Evolutionary conservation across 331 rosid species (phyloP), one percentile per base, ranked within the genome.

Genomic region (Prunus yedoensis): DNA sequence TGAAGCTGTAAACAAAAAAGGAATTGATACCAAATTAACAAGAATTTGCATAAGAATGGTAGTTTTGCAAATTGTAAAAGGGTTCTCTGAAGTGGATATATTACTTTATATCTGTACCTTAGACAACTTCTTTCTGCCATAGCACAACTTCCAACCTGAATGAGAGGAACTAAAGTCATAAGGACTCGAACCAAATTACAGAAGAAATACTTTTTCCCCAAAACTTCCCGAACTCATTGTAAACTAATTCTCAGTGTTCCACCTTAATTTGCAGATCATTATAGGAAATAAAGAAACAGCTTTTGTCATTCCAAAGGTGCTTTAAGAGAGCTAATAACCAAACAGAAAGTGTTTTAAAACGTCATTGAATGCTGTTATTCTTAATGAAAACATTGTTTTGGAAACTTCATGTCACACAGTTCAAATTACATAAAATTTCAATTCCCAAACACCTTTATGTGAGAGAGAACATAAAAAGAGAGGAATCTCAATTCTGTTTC

Each of bases 1-100:
- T 78, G 63, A 69, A 74, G 72, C 89, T 85, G 86, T 75, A 82
- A 43, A 30, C 51, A 47, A 4, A 71, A 57, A 23, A 10, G 5
- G 57, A 75, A 66, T 53, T 72, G 45, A 69, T 27, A 21, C 68
- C 28, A 61, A 46, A 59, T 56, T 49, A 85, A n/a, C 38, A 63
- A 54, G 52, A 68, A 16, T 27, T 68, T 77, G 41, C 61, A 23
- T 9, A 54, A 52, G 73, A 56, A 43, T 21, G 59, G 35, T 4
- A 68, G 35, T 63, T 57, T 16, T 20, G 17, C 75, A 20, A 23
- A 71, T 23, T 9, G 76, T 25, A 35, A 43, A 38, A 35, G 11
- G 23, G 52, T 14, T 35, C 9, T 23, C 28, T 21, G 15, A 25
- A 45, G 15, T 16, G 28, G n/a, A 60, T 25, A 47, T 25, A 20